Base-by-base conservation (phyloP, 805 yeast species). In the Wickerhamiella qilinensis region DNA sequence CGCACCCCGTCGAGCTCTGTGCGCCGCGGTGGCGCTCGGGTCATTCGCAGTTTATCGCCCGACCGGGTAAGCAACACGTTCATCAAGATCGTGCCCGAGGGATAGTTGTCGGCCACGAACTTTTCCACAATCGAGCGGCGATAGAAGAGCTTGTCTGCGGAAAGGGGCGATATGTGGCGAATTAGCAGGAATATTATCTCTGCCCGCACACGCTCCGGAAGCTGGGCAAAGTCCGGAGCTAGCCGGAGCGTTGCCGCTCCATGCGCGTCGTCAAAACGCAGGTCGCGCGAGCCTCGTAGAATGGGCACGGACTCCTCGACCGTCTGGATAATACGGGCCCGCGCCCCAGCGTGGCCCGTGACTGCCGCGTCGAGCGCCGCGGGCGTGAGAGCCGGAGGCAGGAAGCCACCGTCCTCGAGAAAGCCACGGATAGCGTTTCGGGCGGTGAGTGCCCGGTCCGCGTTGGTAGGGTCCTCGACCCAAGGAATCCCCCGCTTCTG, bases 401-500 rank as follows among this genome's bases (percentile, higher is more conserved):
- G 20, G 5, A 30, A 12, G 8, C n/a, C 22, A 57, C 66, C 20
- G 64, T 63, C 6, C 58, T 57, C 3, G 55, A 55, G 14, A 54
- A 67, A 1, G 30, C 57, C 55, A 29, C 91, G 60, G 2, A 73
- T 58, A 15, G 64, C 56, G 47, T 81, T 81, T 36, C 93, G 60
- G 28, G 58, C 47, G 0, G 88, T 79, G 33, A 75, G 60, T 8
- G 50, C 47, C 2, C 65, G 57, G 46, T 76, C 74, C 2, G 50
- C 48, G 45, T 82, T 82, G 0, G 88, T 73, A 2, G 57, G 50
- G 48, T 82, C 93, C 48, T 80, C 86, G 50, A 75, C 73, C 88
- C 91, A 81, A 0, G 43, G 36, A 0, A 80, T 44, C 1, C 46
- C 39, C 17, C 63, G 51, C 0, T 38, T 35, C 8, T 38, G 30